phyloP scores from a whole-genome alignment of 495 filamentous ascomycete genomes.

The Thermothielavioides terrestris region DNA sequence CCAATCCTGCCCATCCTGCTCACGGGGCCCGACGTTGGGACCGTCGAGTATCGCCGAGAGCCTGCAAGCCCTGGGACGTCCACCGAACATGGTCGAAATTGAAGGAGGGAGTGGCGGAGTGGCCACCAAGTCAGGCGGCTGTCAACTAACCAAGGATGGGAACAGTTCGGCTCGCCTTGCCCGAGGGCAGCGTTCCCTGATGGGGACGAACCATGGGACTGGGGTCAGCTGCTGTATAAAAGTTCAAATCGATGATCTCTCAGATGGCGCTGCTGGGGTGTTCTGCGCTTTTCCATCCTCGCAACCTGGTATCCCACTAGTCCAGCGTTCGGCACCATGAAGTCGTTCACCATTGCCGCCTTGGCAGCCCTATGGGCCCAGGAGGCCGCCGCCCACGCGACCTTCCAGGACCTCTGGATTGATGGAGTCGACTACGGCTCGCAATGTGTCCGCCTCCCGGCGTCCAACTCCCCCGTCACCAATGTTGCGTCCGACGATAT shows the following conservation, averaged over 20 bases:
- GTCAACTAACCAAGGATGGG: neutral
- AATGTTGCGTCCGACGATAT: slow-evolving; percentile 31
- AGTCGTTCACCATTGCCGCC: slow-evolving; percentile 27
- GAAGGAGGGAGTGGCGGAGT: slow-evolving; percentile 4
- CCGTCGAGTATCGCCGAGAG: slow-evolving; percentile 5
- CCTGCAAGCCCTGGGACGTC: neutral
- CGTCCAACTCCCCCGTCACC: slow-evolving; percentile 41
- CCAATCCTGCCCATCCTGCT: slow-evolving; percentile 10
- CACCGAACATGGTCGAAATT: slow-evolving; percentile 7
- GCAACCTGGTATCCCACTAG: neutral
- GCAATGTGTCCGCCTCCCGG: slow-evolving; percentile 32
- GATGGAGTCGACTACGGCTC: slow-evolving; percentile 38
- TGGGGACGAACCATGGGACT: neutral
- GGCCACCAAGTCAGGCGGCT: neutral
- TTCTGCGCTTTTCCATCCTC: neutral
- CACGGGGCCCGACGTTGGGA: slow-evolving; percentile 17
- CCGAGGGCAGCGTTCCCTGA: neutral
- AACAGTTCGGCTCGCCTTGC: neutral
- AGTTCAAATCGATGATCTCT: neutral
- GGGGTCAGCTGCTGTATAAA: slow-evolving; percentile 3
- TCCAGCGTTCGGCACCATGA: slow-evolving; percentile 25
- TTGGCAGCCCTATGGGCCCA: slow-evolving; percentile 25
- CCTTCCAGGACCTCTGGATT: slow-evolving; percentile 46
- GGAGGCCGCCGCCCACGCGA: slow-evolving; percentile 38
- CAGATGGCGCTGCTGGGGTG: neutral